A percentile compares a stretch with the other conserved stretches of the same genome.
Conservation (phyloP, 306 rosid species). For the Acacia acuminata region DNA sequence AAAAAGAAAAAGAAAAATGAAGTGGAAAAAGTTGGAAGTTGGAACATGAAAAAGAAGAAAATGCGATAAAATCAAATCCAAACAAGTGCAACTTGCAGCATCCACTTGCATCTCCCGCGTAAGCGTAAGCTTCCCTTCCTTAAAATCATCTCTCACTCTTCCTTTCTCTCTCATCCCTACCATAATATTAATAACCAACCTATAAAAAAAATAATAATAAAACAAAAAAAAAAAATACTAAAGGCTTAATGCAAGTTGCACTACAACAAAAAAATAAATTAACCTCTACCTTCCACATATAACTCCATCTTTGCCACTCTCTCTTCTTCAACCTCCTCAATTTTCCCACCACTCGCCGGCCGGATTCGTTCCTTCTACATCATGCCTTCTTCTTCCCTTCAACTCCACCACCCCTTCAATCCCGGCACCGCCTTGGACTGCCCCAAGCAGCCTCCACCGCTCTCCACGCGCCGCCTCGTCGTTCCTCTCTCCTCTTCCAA, state of each 20-base stretch:
- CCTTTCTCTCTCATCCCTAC: background rate
- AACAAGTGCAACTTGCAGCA: conserved; percentile 78
- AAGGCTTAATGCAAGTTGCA: conserved; percentile 55
- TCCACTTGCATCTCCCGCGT: conserved; percentile 69
- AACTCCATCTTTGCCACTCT: background rate
- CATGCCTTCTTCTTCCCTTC: conserved; percentile 77
- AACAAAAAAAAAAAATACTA: background rate
- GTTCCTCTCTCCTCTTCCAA: background rate
- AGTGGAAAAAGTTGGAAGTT: conserved; percentile 44
- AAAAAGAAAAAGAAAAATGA: background rate
- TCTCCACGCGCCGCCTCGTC: conserved; percentile 14
- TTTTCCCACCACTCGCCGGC: conserved; percentile 13
- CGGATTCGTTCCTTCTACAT: background rate
- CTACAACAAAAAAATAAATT: background rate
- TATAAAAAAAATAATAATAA: background rate
- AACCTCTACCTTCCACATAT: background rate
- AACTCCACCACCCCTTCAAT: conserved; percentile 63
- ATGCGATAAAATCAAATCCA: conserved; percentile 45
- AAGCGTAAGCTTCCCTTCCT: conserved; percentile 55
- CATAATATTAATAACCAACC: background rate
- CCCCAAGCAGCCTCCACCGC: conserved; percentile 40
- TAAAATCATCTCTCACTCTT: conserved; percentile 32
- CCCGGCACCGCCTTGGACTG: conserved; percentile 38
- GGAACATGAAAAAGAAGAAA: conserved; percentile 26
- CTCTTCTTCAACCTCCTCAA: background rate